Evolutionary conservation across 176 grass and related monocot genomes (phyloP), one percentile per base, ranked within the genome.

Genomic region (Musa beccarii): DNA sequence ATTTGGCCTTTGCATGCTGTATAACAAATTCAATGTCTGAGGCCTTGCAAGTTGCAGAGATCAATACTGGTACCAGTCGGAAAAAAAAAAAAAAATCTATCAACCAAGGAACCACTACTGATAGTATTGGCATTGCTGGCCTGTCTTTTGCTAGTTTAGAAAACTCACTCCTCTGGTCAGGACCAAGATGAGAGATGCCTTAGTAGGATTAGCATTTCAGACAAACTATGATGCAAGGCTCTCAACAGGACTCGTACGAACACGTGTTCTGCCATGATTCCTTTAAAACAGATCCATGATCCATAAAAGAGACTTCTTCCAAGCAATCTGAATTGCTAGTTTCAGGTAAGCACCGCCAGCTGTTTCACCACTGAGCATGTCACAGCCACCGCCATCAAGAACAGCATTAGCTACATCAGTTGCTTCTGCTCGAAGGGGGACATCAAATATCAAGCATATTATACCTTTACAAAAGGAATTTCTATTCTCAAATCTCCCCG

Each of bases 391-490:
- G 73, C 93, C 89, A 62, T 96, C 89, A 8, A 92, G 85, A 59
- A 92, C 89, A 63, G 89, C 93, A 83, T 96, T 96, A 34, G 85
- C 93, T 0, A 92, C 87, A 75, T 92, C 93, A 8, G 93, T 96
- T 14, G 93, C 93, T 76, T 92, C 87, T 15, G 87, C 93, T 19
- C 87, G 80, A 79, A 90, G 81, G 79, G 83, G 63, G 92, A 92
- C 93, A 96, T 96, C 23, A 90, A 87, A 76, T 96, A 92, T 57
- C 92, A 87, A 9, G 93, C 90, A 72, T 87, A 90, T 77, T 92
- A 96, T 54, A 96, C 90, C 68, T 96, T 96, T 62, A 92, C 90
- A 11, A 96, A 88, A 1, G 90, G 93, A 80, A 96, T 96, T 80
- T 96, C 87, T 90, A 92, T 96, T 23, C 90, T 90, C 25, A 96